Evolutionary conservation across 805 yeast genomes (phyloP), one percentile per base, ranked within the genome.

Genomic region (Starmerella powellii): DNA sequence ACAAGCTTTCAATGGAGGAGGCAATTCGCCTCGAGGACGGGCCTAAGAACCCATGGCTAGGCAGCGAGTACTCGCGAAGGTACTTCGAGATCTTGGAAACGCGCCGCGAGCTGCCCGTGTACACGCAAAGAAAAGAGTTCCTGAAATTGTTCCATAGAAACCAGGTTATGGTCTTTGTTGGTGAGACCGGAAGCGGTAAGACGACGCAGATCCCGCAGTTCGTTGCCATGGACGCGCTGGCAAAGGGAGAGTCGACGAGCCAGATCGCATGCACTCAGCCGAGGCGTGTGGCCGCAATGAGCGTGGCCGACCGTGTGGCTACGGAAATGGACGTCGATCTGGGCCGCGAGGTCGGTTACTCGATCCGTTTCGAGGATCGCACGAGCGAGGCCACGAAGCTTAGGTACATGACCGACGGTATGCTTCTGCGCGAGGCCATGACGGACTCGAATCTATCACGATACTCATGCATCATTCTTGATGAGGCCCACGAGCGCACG

Each of bases 151-250:
- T 80, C 63, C 97, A 88, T 49, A 65, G 72, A 17, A 77, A 88
- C 30, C 98, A 88, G 64, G 82, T 88, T 59, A 81, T 91, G 93
- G 97, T 88, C 29, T 85, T 91, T 63, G 97, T 91, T 40, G 98
- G 98, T 68, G 98, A 88, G 61, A 88, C 98, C 4, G 98, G 98
- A 67, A 85, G 95, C 24, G 98, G 98, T 74, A 88, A 88, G 63
- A 88, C 97, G 20, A 88, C 98, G 1, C 98, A 88, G 66, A 87
- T 88, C 49, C 97, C 98, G 3, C 98, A 88, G 64, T 91, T 87
- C 63, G 95, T 88, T 18, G 66, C 79, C 38, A 85, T 74, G 56
- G 96, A 91, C 60, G 97, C 87, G 54, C 73, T 88, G 72, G 95
- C 96, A 15, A 95, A 85, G 56, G 51, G 48, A 17, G 66, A 85